phyloP scores from a whole-genome alignment of 306 rosid genomes.

The Acacia acuminata region DNA sequence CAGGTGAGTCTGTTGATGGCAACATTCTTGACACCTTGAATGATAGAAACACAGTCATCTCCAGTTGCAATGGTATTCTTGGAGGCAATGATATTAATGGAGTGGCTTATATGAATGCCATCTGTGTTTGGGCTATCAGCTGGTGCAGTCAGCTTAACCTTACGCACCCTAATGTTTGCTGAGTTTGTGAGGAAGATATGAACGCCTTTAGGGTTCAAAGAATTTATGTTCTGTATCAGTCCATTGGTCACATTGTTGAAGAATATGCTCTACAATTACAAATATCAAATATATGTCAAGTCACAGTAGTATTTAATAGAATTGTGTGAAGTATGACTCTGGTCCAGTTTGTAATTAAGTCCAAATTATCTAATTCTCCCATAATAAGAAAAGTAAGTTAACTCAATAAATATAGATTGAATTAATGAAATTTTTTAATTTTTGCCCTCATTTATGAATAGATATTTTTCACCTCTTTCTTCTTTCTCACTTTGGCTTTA shows the following conservation, averaged over 20 bases:
- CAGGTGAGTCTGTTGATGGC: slow-evolving; percentile 39
- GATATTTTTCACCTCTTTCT: no score
- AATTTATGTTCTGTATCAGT: slow-evolving; percentile 25
- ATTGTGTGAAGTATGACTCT: no score
- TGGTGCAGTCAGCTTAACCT: slow-evolving; percentile 36
- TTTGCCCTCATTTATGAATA: no score
- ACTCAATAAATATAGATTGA: no score
- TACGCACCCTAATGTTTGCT: slow-evolving; percentile 35
- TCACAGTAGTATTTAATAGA: no score
- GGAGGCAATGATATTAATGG: slow-evolving; percentile 7
- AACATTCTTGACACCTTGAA: slow-evolving; percentile 27
- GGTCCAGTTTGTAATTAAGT: no score
- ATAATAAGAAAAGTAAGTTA: no score
- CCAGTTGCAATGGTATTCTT: slow-evolving; percentile 37
- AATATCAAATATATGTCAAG: background rate
- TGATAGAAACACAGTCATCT: slow-evolving; percentile 52
- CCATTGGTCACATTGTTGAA: slow-evolving; percentile 16
- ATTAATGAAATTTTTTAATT: no score
- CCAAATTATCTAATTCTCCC: no score
- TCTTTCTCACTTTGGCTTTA: no score
- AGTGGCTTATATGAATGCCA: slow-evolving; percentile 52
- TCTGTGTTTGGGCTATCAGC: slow-evolving; percentile 49
- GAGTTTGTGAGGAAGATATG: slow-evolving; percentile 37
- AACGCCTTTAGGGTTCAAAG: slow-evolving; percentile 43
- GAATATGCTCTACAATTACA: slow-evolving; percentile 28